Evolutionary conservation across 2,329 filamentous ascomycete genomes (phyloP), one percentile per base, ranked within the genome.

Genomic region (Ceratocystis ficicola): DNA sequence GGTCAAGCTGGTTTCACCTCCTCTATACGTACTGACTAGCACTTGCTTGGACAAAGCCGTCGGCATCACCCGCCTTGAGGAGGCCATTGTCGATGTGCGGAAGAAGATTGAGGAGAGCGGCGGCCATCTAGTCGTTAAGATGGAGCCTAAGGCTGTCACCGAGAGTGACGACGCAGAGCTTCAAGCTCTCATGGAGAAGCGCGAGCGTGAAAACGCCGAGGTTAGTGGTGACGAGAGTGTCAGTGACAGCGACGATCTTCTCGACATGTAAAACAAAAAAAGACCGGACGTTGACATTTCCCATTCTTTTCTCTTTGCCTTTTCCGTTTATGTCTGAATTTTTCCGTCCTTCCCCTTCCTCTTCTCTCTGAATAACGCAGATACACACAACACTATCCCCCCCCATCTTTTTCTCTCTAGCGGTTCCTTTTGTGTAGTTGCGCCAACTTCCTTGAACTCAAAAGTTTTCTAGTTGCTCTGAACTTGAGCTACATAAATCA

Each of bases 111-210:
- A 86, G 74, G 80, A 77, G 59, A 83, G 88, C 0, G 89, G 89
- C 65, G 94, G 94, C 68, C 86, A 85, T 73, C 88, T 93, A 73
- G 83, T 87, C 55, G 88, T 96, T 72, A 96, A 95, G 85, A 99
- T 99, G 94, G 92, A 94, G 73, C 94, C 94, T 71, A 97, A 97
- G 86, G 94, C 95, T 3, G 94, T 99, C 69, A 99, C 94, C 1
- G 95, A 97, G 82, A 95, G 91, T 76, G 95, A 99, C 73, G 94
- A 99, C 74, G 94, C 93, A 30, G 92, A 96, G 77, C 81, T 99
- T 70, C 91, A 96, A 76, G 94, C 93, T 64, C 83, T 99, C 70
- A 99, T 99, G 94, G 94, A 97, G 83, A 96, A 97, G 86, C 87
- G 89, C 70, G 94, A 96, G 81, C 87, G 90, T 70, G 93, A 97